These are phyloP conservation scores for Cladosporium sp. DNA, from an alignment of 2,329 filamentous ascomycete genomes.

Conservation along the genomic window DNA sequence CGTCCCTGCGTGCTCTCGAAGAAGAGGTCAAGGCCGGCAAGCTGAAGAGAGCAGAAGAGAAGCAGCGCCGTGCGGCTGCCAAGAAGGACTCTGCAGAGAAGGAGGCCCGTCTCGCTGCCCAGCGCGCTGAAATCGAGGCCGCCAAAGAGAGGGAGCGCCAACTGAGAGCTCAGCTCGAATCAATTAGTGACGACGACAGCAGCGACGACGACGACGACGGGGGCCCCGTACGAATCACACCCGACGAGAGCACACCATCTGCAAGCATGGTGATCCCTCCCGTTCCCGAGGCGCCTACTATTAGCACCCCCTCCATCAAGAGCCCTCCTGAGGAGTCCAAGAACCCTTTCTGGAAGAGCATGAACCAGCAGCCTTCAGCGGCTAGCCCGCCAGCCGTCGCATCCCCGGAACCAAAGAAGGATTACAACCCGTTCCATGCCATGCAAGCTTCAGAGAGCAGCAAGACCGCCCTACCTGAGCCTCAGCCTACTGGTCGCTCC, in stretches of 20 bases:
- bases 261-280: conserved; percentile 54
- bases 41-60: conserved; percentile 93
- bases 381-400: conserved; percentile 42
- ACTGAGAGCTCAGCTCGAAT: conserved; percentile 81
- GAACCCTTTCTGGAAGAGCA: conserved; percentile 91
- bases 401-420: conserved; percentile 43
- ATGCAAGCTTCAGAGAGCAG: conserved; percentile 55
- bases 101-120: conserved; percentile 75
- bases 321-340: conserved; percentile 67
- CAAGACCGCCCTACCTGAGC: conserved; percentile 51
- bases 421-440: conserved; percentile 96
- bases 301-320: conserved; percentile 15
- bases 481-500: conserved; percentile 45
- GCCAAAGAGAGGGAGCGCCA: conserved; percentile 87
- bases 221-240: conserved; percentile 68
- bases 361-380: conserved; percentile 57
- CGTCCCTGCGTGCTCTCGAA: conserved; percentile 81
- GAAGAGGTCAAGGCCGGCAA: conserved; percentile 93
- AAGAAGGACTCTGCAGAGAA: conserved; percentile 83
- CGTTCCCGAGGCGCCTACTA: conserved; percentile 41
- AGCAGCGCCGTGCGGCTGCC: conserved; percentile 84
- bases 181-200: conserved; percentile 68
- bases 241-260: conserved; percentile 56
- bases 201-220: conserved; percentile 71
- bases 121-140: conserved; percentile 86